These are phyloP conservation scores for Crotalaria pallida DNA, from an alignment of 306 rosid genomes.

Conservation along the genomic window DNA sequence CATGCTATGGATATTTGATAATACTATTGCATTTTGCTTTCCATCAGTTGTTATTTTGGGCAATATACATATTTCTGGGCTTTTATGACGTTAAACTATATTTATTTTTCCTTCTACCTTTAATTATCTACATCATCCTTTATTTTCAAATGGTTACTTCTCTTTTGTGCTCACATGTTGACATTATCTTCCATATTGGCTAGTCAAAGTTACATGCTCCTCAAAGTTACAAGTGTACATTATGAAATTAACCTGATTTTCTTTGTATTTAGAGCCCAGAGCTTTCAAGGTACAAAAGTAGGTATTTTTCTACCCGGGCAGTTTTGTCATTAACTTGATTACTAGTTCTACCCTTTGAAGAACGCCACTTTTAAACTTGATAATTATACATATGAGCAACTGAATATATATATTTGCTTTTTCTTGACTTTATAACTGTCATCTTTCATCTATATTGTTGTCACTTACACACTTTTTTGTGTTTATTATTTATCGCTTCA, in stretches of 20 bases:
- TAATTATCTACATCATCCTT: not conserved
- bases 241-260: not conserved
- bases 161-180: not conserved
- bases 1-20: not conserved
- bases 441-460: not conserved
- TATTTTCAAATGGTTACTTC: not conserved
- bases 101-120: not conserved
- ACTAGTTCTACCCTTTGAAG: not conserved
- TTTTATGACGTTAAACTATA: not conserved
- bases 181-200: not conserved
- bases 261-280: not conserved
- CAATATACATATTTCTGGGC: not conserved
- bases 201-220: not conserved
- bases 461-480: not conserved
- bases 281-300: not conserved
- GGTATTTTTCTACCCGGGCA: not conserved
- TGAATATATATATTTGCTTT: not conserved
- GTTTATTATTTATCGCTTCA: not conserved
- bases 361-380: not conserved
- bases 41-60: conserved; percentile 1
- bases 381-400: not conserved
- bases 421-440: not conserved
- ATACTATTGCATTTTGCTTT: conserved; percentile 4
- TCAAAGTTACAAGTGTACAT: not conserved
- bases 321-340: not conserved